A percentile compares a stretch with the other conserved stretches of the same genome.
Conservation (phyloP, 345 rosid species). For the Rhizophora mangle region DNA sequence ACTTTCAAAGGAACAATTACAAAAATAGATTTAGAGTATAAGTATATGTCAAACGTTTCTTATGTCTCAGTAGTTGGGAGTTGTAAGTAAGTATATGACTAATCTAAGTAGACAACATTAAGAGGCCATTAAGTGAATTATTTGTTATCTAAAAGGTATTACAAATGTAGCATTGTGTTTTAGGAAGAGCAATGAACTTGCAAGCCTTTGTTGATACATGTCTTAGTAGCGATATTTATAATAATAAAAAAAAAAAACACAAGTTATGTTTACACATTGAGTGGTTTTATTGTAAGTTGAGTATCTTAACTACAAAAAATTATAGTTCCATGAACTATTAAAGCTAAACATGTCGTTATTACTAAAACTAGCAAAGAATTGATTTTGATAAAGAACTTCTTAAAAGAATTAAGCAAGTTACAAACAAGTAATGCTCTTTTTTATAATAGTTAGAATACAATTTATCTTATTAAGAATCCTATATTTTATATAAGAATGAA, state of each 20-base stretch:
- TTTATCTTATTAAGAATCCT: no score
- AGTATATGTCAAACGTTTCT: no score
- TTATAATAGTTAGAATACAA: not conserved
- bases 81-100: no score
- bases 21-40: no score
- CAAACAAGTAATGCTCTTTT: not conserved
- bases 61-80: no score
- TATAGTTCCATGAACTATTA: not conserved
- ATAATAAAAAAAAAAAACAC: no score
- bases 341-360: not conserved
- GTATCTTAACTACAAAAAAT: not conserved
- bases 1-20: no score
- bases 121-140: no score
- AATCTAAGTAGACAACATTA: no score
- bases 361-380: not conserved
- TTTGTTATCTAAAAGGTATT: no score
- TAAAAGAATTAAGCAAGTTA: not conserved
- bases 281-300: not conserved
- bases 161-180: no score
- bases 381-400: not conserved
- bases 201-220: not conserved
- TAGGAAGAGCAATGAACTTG: not conserved
- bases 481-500: no score
- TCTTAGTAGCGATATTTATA: not conserved
- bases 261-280: not conserved